Evolutionary conservation across 1,139 yeast species (phyloP), one percentile per base, ranked within the genome.

Genomic region (Tardiomyces blankii): DNA sequence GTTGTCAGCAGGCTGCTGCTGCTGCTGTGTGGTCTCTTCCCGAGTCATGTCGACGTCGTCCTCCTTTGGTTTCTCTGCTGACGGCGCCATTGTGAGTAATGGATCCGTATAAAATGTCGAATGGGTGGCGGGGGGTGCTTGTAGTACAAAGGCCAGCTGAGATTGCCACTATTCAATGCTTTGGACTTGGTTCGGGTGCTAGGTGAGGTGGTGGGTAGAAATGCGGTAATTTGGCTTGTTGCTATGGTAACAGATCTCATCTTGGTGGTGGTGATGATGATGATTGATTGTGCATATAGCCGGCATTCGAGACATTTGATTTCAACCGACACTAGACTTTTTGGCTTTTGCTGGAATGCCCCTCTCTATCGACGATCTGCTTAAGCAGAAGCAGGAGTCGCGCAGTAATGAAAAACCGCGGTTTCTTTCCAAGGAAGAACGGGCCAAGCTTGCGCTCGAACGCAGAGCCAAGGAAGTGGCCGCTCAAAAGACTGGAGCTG

Each of bases 361-460:
- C 5, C 21, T 40, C 3, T 40, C 42, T n/a, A 27, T 40, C 14
- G 42, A 40, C 14, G 42, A 40, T 14, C 42, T 40, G 19, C 16
- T 40, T 14, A 28, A 27, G 14, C n/a, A n/a, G 8, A 40, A 28
- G 18, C 16, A 40, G 7, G 42, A 27, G n/a, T 9, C 33, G 12
- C 18, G 19, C 12, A 33, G 19, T 14, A 23, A 8, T 7, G 27
- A 27, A 13, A 40, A 25, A 18, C 42, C 42, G 2, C 39, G 39
- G 21, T 79, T 75, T 52, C 56, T 80, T 9, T 67, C 81, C 9
- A 76, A 71, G 52, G 63, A 61, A 38, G 70, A 76, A 48, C 62
- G 84, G 44, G 67, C 64, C 14, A 62, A 64, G 44, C 51, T 73
- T 39, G 65, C 65, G 1, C 46, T 54, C 35, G 60, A 59, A 43